These are phyloP conservation scores for Thuidium tamariscinum DNA, from an alignment of 225 moss, liverwort and hornwort species.

Conservation along the genomic window DNA sequence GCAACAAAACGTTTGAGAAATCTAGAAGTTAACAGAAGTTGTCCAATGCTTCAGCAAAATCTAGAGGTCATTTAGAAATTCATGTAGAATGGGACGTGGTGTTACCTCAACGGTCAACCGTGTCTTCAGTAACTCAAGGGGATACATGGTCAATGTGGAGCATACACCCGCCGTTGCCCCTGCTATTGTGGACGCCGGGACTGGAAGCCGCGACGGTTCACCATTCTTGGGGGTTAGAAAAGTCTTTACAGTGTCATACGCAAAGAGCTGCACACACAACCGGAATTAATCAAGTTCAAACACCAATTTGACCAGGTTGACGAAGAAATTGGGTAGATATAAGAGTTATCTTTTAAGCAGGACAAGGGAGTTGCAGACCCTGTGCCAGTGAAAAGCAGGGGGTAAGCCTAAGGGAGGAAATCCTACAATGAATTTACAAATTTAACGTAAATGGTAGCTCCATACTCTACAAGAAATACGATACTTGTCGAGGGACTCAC, in stretches of 20 bases:
- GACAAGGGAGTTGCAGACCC: background rate
- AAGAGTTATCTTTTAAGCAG: background rate
- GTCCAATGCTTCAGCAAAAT: background rate
- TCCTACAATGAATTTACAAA: background rate
- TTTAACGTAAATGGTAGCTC: background rate
- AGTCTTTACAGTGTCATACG: constrained; percentile 78
- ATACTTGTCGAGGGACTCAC: constrained; percentile 6
- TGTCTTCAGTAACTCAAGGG: constrained; percentile 88
- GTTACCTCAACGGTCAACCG: constrained; percentile 81
- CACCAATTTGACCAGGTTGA: background rate
- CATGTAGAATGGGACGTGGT: background rate
- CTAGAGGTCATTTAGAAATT: background rate
- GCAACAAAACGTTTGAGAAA: background rate
- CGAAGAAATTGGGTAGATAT: background rate
- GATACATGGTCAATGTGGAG: constrained; percentile 84
- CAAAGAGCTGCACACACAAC: constrained; percentile 56
- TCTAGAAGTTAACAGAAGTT: background rate
- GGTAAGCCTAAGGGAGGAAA: background rate
- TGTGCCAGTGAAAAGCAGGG: background rate
- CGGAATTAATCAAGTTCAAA: background rate
- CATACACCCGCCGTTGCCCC: constrained; percentile 90
- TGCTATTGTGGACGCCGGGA: constrained; percentile 75
- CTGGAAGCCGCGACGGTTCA: constrained; percentile 42
- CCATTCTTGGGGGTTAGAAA: constrained; percentile 58
- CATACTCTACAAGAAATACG: background rate